These are phyloP conservation scores for Daldinia sp. DNA, from an alignment of 2,329 filamentous ascomycete species.

Conservation along the genomic window DNA sequence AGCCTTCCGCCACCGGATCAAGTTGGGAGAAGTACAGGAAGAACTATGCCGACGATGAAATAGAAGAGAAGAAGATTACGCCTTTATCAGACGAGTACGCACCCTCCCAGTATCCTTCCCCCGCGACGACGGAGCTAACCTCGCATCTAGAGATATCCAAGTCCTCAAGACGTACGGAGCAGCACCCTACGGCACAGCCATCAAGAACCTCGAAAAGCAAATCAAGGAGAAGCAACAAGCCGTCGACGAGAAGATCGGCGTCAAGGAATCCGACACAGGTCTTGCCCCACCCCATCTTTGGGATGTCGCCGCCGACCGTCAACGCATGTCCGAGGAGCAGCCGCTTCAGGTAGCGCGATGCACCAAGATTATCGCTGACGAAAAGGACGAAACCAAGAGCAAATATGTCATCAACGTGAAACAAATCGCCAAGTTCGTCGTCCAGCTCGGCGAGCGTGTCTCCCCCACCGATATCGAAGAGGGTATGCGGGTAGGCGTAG, in stretches of 20 bases:
- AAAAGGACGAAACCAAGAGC: slow-evolving; percentile 95
- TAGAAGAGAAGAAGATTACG: slow-evolving; percentile 99
- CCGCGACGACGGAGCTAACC: slow-evolving; percentile 31
- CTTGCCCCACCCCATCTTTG: slow-evolving; percentile 98
- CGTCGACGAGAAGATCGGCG: slow-evolving; percentile 97
- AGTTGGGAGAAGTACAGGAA: slow-evolving; percentile 99
- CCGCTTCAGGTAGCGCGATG: slow-evolving; percentile 96
- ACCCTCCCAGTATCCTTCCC: background rate
- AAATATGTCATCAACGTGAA: slow-evolving; percentile 99
- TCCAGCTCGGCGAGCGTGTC: slow-evolving; percentile 95
- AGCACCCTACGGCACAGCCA: slow-evolving; percentile 88
- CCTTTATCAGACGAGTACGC: slow-evolving; percentile 94
- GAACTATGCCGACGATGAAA: slow-evolving; percentile 94
- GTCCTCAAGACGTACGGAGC: slow-evolving; percentile 99
- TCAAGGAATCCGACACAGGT: slow-evolving; percentile 97
- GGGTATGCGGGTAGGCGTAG: slow-evolving; percentile 98
- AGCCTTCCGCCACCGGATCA: slow-evolving; percentile 93
- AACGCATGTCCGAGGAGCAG: slow-evolving; percentile 98
- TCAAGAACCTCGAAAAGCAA: slow-evolving; percentile 98
- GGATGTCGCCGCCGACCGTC: slow-evolving; percentile 96
- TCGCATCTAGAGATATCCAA: slow-evolving; percentile 85
- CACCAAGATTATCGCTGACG: slow-evolving; percentile 98
- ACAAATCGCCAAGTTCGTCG: slow-evolving; percentile 99
- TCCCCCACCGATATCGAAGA: slow-evolving; percentile 99
- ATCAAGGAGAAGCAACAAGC: slow-evolving; percentile 99